These are phyloP conservation scores for Boletus albobrunnescens DNA, from an alignment of 1,284 basidiomycete genomes.

Conservation along the genomic window DNA sequence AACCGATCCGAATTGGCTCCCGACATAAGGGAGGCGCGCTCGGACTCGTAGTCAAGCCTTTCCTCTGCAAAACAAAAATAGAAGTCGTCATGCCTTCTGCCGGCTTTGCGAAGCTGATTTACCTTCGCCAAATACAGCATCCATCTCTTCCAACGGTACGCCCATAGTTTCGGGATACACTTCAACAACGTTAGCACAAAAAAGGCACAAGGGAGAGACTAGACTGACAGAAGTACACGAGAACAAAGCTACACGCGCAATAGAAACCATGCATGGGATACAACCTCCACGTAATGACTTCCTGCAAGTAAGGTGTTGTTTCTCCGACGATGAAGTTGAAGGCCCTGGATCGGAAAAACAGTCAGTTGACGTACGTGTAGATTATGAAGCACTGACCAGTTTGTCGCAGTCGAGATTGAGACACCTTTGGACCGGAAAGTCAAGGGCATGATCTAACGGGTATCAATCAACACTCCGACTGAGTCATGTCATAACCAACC, in stretches of 20 bases:
- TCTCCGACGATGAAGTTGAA: slow-evolving; percentile 91
- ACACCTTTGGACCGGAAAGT: slow-evolving; percentile 91
- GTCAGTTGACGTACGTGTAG: slow-evolving; percentile 25
- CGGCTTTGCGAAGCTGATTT: slow-evolving; percentile 1
- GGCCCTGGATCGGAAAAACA: slow-evolving; percentile 49
- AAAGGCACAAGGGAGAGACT: not conserved
- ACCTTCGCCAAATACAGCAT: slow-evolving; percentile 80
- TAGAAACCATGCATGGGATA: slow-evolving; percentile 98
- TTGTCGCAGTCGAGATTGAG: slow-evolving; percentile 83
- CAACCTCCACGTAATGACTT: slow-evolving; percentile 86
- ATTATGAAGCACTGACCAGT: slow-evolving; percentile 31
- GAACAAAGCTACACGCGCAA: slow-evolving; percentile 82
- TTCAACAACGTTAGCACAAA: slow-evolving; percentile 26
- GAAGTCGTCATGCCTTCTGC: slow-evolving; percentile 12
- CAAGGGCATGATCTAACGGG: slow-evolving; percentile 82
- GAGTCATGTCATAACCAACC: slow-evolving; percentile 37
- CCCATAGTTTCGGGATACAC: slow-evolving; percentile 83
- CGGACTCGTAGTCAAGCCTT: slow-evolving; percentile 68
- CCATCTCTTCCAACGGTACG: slow-evolving; percentile 80
- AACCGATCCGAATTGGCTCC: slow-evolving; percentile 37
- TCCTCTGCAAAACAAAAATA: slow-evolving; percentile 47
- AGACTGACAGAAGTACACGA: slow-evolving; percentile 73
- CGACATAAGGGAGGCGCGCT: slow-evolving; percentile 57
- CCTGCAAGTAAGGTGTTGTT: slow-evolving; percentile 85
- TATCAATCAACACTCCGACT: slow-evolving; percentile 6